Evolutionary conservation across 208 protist species (phyloP).

Genomic region (Perkinsela sp.): DNA sequence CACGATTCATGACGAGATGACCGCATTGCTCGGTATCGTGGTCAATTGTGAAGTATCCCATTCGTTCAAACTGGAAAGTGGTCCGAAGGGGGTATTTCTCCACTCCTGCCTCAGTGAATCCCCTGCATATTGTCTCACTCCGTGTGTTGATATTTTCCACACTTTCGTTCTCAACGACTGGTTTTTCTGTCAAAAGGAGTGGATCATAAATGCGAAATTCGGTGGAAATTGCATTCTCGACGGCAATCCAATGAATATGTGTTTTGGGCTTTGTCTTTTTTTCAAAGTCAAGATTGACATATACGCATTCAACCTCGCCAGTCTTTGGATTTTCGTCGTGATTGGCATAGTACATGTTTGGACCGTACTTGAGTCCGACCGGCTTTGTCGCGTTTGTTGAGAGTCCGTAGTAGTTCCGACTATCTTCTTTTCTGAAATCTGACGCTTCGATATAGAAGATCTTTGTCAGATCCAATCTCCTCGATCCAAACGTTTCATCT

Average conservation of each 20-base stretch:
- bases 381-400: constrained; percentile 31
- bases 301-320: constrained; percentile 23
- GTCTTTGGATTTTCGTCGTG: constrained; percentile 26
- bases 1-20: constrained; percentile 55
- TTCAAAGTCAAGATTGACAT: constrained; percentile 54
- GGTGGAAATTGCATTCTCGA: constrained; percentile 13
- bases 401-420: constrained; percentile 56
- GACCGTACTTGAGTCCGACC: constrained; percentile 55
- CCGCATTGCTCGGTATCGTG: constrained; percentile 15
- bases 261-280: constrained; percentile 50
- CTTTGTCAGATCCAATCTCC: constrained; percentile 50
- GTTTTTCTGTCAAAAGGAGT: constrained; percentile 51
- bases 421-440: constrained; percentile 71
- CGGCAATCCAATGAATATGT: constrained; percentile 65
- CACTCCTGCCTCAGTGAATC: constrained; percentile 27
- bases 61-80: constrained; percentile 57
- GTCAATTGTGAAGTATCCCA: constrained; percentile 67
- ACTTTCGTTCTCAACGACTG: constrained; percentile 43
- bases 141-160: constrained; percentile 53
- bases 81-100: constrained; percentile 16
- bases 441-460: constrained; percentile 84
- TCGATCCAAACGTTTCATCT: constrained; percentile 30
- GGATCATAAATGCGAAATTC: constrained; percentile 40
- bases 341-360: constrained; percentile 43
- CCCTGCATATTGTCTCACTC: constrained; percentile 24